These are phyloP conservation scores for Lithocarpus polystachyus DNA, from an alignment of 306 rosid genomes.

Conservation along the genomic window DNA sequence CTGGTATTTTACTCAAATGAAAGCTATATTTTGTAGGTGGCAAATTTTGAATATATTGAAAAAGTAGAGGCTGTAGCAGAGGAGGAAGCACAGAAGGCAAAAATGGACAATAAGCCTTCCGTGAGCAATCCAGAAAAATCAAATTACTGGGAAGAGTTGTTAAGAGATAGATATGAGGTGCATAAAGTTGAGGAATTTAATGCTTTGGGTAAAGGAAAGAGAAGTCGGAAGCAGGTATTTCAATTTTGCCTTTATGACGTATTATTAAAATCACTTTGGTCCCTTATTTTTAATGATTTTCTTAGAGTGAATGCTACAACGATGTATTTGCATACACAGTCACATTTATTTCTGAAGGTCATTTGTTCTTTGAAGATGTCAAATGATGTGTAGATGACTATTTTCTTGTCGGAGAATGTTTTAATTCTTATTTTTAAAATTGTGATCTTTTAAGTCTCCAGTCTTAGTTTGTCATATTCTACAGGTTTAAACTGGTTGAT, in stretches of 20 bases:
- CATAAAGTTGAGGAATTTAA: slow-evolving; percentile 88
- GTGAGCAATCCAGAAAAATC: slow-evolving; percentile 57
- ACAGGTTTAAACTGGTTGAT: not conserved
- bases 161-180: slow-evolving; percentile 78
- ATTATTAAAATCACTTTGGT: slow-evolving; percentile 5
- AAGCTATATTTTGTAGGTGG: slow-evolving; percentile 59
- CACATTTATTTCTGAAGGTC: not conserved
- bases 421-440: not conserved
- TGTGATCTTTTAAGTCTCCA: not conserved
- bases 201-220: slow-evolving; percentile 92
- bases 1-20: slow-evolving; percentile 7
- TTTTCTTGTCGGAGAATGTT: not conserved
- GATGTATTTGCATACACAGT: not conserved
- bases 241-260: slow-evolving; percentile 1
- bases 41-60: slow-evolving; percentile 95
- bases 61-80: slow-evolving; percentile 73
- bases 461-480: not conserved
- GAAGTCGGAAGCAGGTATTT: slow-evolving; percentile 88
- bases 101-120: slow-evolving; percentile 38
- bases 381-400: not conserved
- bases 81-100: slow-evolving; percentile 68
- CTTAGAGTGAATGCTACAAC: not conserved
- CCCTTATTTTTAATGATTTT: not conserved
- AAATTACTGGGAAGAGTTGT: slow-evolving; percentile 92
- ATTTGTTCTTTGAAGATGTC: not conserved